A percentile compares a stretch with the other conserved stretches of the same genome.
These are phyloP conservation scores for Onygena corvina DNA, from an alignment of 2,329 filamentous ascomycete species.

Conservation along the genomic window DNA sequence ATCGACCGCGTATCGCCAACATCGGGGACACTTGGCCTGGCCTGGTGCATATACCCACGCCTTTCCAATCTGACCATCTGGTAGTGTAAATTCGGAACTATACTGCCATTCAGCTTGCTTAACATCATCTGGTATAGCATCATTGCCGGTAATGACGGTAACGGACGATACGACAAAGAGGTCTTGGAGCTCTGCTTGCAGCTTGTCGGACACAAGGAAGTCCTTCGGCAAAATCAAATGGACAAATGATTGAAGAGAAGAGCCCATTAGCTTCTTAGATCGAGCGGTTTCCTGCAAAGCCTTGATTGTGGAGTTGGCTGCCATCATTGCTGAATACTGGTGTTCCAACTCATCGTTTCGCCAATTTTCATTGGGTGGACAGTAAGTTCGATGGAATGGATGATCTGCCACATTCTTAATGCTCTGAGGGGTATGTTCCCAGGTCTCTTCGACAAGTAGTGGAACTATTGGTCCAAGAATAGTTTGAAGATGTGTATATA, in stretches of 20 bases:
- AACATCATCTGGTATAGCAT: slow-evolving; percentile 21
- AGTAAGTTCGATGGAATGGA: slow-evolving; percentile 33
- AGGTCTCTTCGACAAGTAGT: slow-evolving; percentile 69
- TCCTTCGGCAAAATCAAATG: slow-evolving; percentile 23
- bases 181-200: slow-evolving; percentile 42
- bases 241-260: slow-evolving; percentile 67
- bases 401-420: slow-evolving; percentile 43
- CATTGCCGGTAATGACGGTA: slow-evolving; percentile 33
- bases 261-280: slow-evolving; percentile 59
- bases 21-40: slow-evolving; percentile 65
- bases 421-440: slow-evolving; percentile 59
- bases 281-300: slow-evolving; percentile 61
- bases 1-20: slow-evolving; percentile 74
- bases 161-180: slow-evolving; percentile 62
- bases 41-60: slow-evolving; percentile 38
- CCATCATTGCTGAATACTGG: slow-evolving; percentile 32
- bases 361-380: slow-evolving; percentile 25
- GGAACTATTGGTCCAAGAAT: slow-evolving; percentile 76
- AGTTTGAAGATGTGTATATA: slow-evolving; percentile 60
- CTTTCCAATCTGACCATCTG: slow-evolving; percentile 23
- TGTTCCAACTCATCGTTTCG: slow-evolving; percentile 39
- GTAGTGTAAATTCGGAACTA: slow-evolving; percentile 31
- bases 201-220: slow-evolving; percentile 22
- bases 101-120: slow-evolving; percentile 33
- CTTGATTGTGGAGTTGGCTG: slow-evolving; percentile 57